Evolutionary conservation across 73 alveolate species (phyloP), one percentile per base, ranked within the genome.

Genomic region (Paramecium octaurelia): DNA sequence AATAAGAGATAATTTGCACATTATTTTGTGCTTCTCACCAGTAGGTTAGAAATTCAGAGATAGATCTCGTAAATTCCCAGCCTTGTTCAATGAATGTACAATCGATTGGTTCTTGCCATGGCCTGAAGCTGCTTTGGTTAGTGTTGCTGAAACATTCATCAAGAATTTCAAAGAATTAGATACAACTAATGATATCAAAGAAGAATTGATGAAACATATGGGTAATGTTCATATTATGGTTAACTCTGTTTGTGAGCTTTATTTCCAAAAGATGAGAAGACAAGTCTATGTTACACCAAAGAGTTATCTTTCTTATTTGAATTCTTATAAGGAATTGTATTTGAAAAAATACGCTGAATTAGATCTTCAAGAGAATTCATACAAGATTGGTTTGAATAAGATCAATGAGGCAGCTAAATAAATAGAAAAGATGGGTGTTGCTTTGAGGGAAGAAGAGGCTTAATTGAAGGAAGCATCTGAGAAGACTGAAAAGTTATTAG

Each of bases 61-160:
- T 88, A 96, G 99, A 73, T 98, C 99, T 38, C 96, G 99, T 68
- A 99, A 98, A 93, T 99, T 99, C 99, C 99, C 99, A 31, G 99
- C 99, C 11, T 95, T 99, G 85, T 99, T 99, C 98, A 95, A 97
- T 18, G 96, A 98, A 31, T 99, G 99, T 95, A 98, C 99, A 92
- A 98, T 99, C 95, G 98, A 98, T 91, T 99, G 99, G 99, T 98
- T 98, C 98, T 95, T 99, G 94, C 99, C 99, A 20, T 99, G 99
- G 99, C 99, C 99, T 75, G 99, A 99, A 95, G 99, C 99, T 58
- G 99, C 99, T 73, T 97, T 97, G 86, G 98, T 99, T 89, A 93
- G 98, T 59, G 99, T 99, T 96, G 93, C 97, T 93, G 97, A 95
- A 84, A 95, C 96, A 36, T 96, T 95, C 95, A 96, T 96, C 91